phyloP scores from a whole-genome alignment of 257 asterid genomes.

The Primulina tabacum region DNA sequence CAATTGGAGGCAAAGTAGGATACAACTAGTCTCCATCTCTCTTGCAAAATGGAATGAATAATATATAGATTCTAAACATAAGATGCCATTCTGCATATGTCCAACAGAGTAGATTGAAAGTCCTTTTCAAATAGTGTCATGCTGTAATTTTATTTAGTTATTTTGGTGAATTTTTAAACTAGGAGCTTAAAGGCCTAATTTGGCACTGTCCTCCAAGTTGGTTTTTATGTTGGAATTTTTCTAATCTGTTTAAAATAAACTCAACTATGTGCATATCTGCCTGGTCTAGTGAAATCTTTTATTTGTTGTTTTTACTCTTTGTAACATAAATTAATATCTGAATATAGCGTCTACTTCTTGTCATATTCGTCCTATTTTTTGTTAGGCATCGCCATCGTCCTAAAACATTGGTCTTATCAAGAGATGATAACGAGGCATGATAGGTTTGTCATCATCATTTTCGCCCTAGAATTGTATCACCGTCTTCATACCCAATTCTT shows the following conservation, averaged over 20 bases:
- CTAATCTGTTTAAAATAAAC: not conserved
- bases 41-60: not conserved
- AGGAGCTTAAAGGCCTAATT: slow-evolving; percentile 29
- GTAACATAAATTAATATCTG: too few relatives aligned
- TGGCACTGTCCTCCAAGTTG: slow-evolving; percentile 27
- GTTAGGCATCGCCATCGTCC: too few relatives aligned
- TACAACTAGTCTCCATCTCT: slow-evolving; percentile 4
- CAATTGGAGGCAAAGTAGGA: slow-evolving; percentile 54
- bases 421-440: too few relatives aligned
- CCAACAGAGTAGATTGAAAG: not conserved
- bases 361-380: too few relatives aligned
- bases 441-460: too few relatives aligned
- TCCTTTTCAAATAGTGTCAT: slow-evolving; percentile 1
- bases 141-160: not conserved
- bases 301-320: too few relatives aligned
- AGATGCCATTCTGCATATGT: slow-evolving; percentile 14
- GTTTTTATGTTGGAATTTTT: slow-evolving; percentile 12
- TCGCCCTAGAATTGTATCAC: too few relatives aligned
- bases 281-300: too few relatives aligned
- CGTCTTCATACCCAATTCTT: too few relatives aligned
- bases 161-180: not conserved
- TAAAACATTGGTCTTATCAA: too few relatives aligned
- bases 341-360: too few relatives aligned
- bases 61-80: not conserved
- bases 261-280: too few relatives aligned